Evolutionary conservation across 2,329 filamentous ascomycete species (phyloP), one percentile per base, ranked within the genome.

Genomic region (Sporothrix dimorphospora): DNA sequence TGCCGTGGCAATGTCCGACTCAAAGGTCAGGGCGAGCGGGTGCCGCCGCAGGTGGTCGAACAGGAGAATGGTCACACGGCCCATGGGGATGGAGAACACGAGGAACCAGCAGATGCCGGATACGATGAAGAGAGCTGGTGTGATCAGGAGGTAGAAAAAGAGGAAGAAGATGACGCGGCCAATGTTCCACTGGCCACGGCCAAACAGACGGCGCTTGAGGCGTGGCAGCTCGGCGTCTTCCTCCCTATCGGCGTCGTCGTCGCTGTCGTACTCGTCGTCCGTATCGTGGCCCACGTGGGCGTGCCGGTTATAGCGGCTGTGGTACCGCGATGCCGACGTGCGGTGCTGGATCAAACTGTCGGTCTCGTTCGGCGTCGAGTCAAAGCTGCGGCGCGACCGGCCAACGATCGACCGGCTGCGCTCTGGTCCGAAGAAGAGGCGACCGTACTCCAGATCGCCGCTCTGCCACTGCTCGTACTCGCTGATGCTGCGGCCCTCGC

Each of bases 381-480:
- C 95, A 74, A 97, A 87, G 81, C 95, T 98, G 78, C 93, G 90
- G 78, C 96, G 89, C 73, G 94, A 92, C 61, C 94, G 91, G 27
- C 95, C 96, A 55, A 98, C 85, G 69, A 98, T 90, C 7, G 94
- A 97, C 70, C 92, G 89, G 76, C 87, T 90, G 73, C 88, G 84
- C 70, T 89, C 89, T 3, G 96, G 96, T 0, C 96, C 97, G 80
- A 99, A 99, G 84, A 99, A 98, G 2, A 99, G 87, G 45, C 95
- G 89, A 3, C 96, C 96, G 80, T 98, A 94, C 81, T 99, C 96
- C 45, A 99, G 88, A 78, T 99, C 96, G 68, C 96, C 96, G 79
- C 90, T 98, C 83, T 99, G 96, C 96, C 96, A 99, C 82, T 97
- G 94, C 81, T 99, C 96, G 79, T 99, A 99, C 83, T 99, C 96